Conservation (phyloP, 1,139 yeast genomes). For the Blastobotrys niveus region DNA sequence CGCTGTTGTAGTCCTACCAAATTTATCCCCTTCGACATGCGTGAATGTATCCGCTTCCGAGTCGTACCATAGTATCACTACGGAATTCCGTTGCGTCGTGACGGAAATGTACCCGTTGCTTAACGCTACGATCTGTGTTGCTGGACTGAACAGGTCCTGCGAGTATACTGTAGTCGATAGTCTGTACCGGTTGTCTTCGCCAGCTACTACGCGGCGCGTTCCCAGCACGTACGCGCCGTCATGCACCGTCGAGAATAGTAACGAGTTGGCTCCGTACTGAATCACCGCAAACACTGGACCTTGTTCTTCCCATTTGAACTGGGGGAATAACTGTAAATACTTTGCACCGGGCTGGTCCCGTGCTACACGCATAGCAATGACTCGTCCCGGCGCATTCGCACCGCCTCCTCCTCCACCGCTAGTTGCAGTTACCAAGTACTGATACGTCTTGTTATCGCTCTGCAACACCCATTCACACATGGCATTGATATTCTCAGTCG, state of each 20-base stretch:
- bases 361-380: too few relatives aligned
- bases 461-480: conserved; percentile 20
- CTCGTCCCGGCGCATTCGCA: conserved; percentile 13
- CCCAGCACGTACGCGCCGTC: too few relatives aligned
- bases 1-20: conserved; percentile 14
- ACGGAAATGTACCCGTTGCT: conserved; percentile 13
- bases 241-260: conserved; percentile 21
- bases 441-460: conserved; percentile 15
- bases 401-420: conserved; percentile 5
- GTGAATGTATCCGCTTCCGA: conserved; percentile 2
- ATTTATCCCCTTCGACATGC: conserved; percentile 15
- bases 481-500: conserved; percentile 17
- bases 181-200: not conserved
- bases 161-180: conserved; percentile 14
- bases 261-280: conserved; percentile 20
- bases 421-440: conserved; percentile 21
- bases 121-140: conserved; percentile 8
- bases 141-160: conserved; percentile 6
- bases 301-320: conserved; percentile 21
- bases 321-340: too few relatives aligned
- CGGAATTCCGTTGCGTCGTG: conserved; percentile 16
- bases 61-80: conserved; percentile 12
- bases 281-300: conserved; percentile 27
- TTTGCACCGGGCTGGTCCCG: too few relatives aligned
- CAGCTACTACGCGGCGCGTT: not conserved